Conservation (phyloP, 768 basidiomycete species). For the Tremella fuciformis region DNA sequence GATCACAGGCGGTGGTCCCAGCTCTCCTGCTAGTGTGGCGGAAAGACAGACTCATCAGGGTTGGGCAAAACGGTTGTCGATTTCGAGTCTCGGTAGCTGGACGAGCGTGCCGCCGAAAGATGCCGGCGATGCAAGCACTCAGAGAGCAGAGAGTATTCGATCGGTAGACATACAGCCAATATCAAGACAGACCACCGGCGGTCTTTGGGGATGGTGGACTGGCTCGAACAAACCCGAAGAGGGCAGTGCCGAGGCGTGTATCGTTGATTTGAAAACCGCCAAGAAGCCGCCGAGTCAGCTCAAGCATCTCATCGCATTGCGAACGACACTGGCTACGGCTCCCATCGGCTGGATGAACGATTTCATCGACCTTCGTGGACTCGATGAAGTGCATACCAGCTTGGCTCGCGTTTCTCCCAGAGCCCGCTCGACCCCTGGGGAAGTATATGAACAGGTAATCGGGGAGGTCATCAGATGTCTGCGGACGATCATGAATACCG, state of each 20-base stretch:
- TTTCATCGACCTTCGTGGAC: slow-evolving; percentile 68
- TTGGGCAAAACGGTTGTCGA: slow-evolving; percentile 40
- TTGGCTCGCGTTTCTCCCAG: neutral
- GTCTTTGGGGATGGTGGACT: slow-evolving; percentile 77
- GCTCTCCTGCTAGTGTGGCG: slow-evolving; percentile 7
- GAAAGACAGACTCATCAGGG: slow-evolving; percentile 13
- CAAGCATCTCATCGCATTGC: slow-evolving; percentile 75
- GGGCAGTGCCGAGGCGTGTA: slow-evolving; percentile 49
- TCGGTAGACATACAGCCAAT: slow-evolving; percentile 20
- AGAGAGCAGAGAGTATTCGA: slow-evolving; percentile 14
- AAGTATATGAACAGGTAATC: slow-evolving; percentile 66
- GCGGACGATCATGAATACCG: slow-evolving; percentile 76
- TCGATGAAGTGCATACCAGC: slow-evolving; percentile 57
- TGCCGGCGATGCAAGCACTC: slow-evolving; percentile 6
- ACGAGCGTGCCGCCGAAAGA: slow-evolving; percentile 1
- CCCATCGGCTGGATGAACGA: slow-evolving; percentile 72
- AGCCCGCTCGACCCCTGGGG: slow-evolving; percentile 52
- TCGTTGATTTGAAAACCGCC: slow-evolving; percentile 8
- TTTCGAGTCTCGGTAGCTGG: slow-evolving; percentile 41
- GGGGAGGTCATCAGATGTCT: slow-evolving; percentile 76
- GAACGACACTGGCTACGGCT: slow-evolving; percentile 81
- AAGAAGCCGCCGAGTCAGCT: slow-evolving; percentile 61
- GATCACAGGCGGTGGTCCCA: slow-evolving; percentile 23
- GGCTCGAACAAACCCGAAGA: slow-evolving; percentile 57
- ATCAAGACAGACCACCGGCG: slow-evolving; percentile 59